Base-by-base conservation (phyloP, 148 eudicot genomes). In the Rhododendron simsii region DNA sequence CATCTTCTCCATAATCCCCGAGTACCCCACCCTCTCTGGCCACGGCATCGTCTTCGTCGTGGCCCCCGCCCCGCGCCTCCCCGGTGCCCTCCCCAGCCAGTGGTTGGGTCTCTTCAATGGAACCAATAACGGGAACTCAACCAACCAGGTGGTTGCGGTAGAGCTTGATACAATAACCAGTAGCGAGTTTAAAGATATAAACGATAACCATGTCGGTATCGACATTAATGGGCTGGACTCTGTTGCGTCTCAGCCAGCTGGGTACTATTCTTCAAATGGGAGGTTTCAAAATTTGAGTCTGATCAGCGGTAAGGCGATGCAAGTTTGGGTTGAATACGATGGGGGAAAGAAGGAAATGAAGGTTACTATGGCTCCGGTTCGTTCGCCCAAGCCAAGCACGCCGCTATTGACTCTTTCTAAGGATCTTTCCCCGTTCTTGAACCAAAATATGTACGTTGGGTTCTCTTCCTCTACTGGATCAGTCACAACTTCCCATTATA, bases 31-130 rank as follows among this genome's bases (percentile, higher is more conserved):
- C 18, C 84, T 88, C 20, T 87, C 90, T 26, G 92, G 92, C 4
- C 95, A 94, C 44, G 96, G 96, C 2, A 87, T 94, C 47, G 91
- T 88, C 10, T 93, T 94, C 80, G 87, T 91, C 21, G 33, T 93
- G 14, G 63, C 95, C 14, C 94, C 94, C 26, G 71, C 91, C 18
- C 81, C 59, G 21, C 85, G 86, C 9, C 87, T 93, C 41, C 84
- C 73, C 14, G 82, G 84, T 26, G 87, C 90, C 16, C 85, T 85
- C 9, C 37, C 81, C 0, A 85, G 86, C 48, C 78, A 81, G 21
- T 84, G 77, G 33, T 81, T 89, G 1, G 90, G 90, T 5, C 87
- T 89, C n/a, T 89, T 87, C 81, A 89, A 84, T 30, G 26, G 47
- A 7, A 4, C 81, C 75, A 57, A 87, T 71, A 30, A 91, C 4